Evolutionary conservation across 495 filamentous ascomycete genomes (phyloP), one percentile per base, ranked within the genome.

Genomic region (Aspergillus wentii): DNA sequence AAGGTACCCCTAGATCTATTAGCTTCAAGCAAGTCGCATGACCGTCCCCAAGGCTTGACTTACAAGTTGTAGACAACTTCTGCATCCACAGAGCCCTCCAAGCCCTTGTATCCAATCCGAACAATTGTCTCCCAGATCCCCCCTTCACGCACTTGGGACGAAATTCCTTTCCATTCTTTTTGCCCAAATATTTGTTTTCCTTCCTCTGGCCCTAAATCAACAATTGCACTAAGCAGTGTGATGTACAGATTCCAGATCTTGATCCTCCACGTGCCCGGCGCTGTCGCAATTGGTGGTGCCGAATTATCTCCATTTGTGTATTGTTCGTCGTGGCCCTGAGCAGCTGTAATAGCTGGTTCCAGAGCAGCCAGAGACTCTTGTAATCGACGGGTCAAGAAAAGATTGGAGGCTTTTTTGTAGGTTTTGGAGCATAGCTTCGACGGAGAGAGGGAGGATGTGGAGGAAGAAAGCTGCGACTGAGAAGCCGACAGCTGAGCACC

Each of bases 201-300:
- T 55, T 95, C 88, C 48, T 95, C 87, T n/a, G 82, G 63, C 13
- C 85, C 86, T 47, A 96, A 69, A 44, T 97, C 89, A 23, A 91
- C 71, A 31, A 95, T 83, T 17, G 86, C 86, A 63, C 95, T 94
- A 22, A 97, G 72, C 17, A 97, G 78, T 0, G 88, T 94, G 34
- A 97, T 77, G 59, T 97, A 97, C 48, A 98, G 73, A 61, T 86
- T 94, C 94, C 94, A 98, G 38, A 96, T 79, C 59, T 95, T 97
- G 62, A 95, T 86, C 44, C 91, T 72, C 40, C 84, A 86, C 26
- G 79, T 81, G 35, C 79, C 72, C 32, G 84, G 85, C 38, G 84
- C 85, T 43, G 68, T 71, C 35, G 80, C 79, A 34, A 95, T 80
- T 3, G 85, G 85, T 28, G 87, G 48, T 10, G 52, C 36, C 10